Conservation (phyloP, 1,284 basidiomycete species). For the Fomes fomentarius region DNA sequence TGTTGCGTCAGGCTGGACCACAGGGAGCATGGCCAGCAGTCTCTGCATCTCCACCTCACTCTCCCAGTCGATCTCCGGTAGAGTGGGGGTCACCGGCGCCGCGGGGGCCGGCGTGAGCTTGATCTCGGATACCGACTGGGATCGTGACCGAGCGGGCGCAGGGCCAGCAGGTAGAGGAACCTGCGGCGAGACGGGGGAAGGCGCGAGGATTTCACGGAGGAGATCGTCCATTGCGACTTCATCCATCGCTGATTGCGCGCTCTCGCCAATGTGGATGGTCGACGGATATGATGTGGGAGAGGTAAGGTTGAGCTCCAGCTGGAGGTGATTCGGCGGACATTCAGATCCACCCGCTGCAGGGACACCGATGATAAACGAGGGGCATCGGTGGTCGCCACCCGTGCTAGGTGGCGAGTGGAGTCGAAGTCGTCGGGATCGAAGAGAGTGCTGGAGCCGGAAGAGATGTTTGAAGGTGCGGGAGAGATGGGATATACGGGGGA, state of each 20-base stretch:
- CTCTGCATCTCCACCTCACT: constrained; percentile 64
- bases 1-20: constrained; percentile 36
- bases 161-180: constrained; percentile 35
- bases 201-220: constrained; percentile 68
- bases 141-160: constrained; percentile 18
- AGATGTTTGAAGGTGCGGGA: constrained; percentile 52
- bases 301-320: constrained; percentile 32
- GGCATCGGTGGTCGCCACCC: constrained; percentile 80
- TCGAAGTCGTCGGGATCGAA: constrained; percentile 45
- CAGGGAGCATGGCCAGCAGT: constrained; percentile 56
- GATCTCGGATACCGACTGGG: constrained; percentile 25
- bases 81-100: constrained; percentile 27
- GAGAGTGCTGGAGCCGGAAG: constrained; percentile 35
- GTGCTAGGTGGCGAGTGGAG: constrained; percentile 92
- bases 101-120: constrained; percentile 24
- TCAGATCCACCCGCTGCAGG: constrained; percentile 86
- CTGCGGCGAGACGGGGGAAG: constrained; percentile 47
- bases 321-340: constrained; percentile 32
- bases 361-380: constrained; percentile 61
- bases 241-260: constrained; percentile 41
- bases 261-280: constrained; percentile 19
- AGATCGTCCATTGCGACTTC: constrained; percentile 65
- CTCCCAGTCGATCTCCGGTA: constrained; percentile 38
- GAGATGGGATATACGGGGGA: constrained; percentile 48
- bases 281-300: constrained; percentile 26